phyloP scores from a whole-genome alignment of 1,139 yeast species.

The Scheffersomyces titani region DNA sequence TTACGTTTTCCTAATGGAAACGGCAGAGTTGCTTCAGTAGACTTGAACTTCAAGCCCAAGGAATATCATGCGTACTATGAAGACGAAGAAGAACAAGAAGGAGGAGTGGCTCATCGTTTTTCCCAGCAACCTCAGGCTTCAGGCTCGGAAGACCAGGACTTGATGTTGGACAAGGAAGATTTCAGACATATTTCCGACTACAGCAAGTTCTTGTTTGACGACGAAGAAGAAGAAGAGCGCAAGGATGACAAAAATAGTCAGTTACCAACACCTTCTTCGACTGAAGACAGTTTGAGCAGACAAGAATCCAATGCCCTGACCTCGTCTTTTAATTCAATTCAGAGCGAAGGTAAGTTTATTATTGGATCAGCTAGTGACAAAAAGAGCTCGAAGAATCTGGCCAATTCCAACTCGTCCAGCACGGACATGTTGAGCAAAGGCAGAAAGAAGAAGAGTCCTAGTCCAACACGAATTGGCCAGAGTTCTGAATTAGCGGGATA shows the following conservation, averaged over 20 bases:
- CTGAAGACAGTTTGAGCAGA: slow-evolving; percentile 18
- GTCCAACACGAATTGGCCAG: not conserved
- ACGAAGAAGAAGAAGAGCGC: slow-evolving; percentile 15
- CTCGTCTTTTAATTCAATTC: slow-evolving; percentile 36
- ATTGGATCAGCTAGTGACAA: slow-evolving; percentile 24
- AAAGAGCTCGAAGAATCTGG: slow-evolving; percentile 17
- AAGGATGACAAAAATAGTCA: slow-evolving; percentile 9
- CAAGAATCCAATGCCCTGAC: slow-evolving; percentile 31
- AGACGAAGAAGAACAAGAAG: slow-evolving; percentile 9
- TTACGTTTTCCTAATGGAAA: not conserved
- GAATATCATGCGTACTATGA: slow-evolving; percentile 11
- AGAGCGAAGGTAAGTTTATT: slow-evolving; percentile 39
- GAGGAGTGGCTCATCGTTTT: not conserved
- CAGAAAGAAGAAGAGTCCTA: slow-evolving; percentile 3
- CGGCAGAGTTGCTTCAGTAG: slow-evolving; percentile 26
- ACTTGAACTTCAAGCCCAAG: slow-evolving; percentile 26
- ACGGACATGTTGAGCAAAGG: slow-evolving; percentile 2
- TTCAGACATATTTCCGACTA: slow-evolving; percentile 37
- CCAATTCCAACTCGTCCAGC: not conserved
- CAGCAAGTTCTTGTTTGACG: slow-evolving; percentile 32
- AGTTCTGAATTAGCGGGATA: not conserved
- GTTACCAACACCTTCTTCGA: slow-evolving; percentile 19
- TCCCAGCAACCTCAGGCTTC: not conserved
- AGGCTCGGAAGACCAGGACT: slow-evolving; percentile 14
- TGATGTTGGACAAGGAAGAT: slow-evolving; percentile 13